Percentiles rank a stretch among this genome's conserved stretches.
These are phyloP conservation scores for Paxillus ammoniavirescens DNA, from an alignment of 768 basidiomycete species.

Conservation along the genomic window DNA sequence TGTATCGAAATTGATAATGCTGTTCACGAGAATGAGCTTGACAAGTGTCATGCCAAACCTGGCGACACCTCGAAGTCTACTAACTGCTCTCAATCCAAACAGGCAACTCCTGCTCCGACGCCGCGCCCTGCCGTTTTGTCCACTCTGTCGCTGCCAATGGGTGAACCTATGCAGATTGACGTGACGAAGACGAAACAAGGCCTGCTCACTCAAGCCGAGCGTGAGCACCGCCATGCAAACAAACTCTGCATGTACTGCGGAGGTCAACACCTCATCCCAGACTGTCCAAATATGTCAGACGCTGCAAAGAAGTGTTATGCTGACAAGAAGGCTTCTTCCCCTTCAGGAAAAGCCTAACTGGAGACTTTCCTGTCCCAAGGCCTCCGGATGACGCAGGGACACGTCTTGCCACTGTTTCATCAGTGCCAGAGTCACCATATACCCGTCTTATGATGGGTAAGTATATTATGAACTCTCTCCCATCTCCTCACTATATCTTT, in stretches of 20 bases:
- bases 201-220: constrained; percentile 29
- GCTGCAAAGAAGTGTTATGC: constrained; percentile 7
- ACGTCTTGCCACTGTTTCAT: background rate
- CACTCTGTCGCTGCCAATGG: background rate
- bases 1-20: background rate
- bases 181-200: constrained; percentile 16
- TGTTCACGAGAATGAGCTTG: background rate
- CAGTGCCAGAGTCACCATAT: too few relatives aligned
- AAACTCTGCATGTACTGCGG: constrained; percentile 31
- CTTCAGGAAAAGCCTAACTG: constrained; percentile 26
- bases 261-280: constrained; percentile 23
- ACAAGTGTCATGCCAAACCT: background rate
- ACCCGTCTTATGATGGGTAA: background rate
- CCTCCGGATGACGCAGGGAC: constrained; percentile 15
- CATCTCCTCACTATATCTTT: constrained; percentile 5
- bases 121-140: background rate
- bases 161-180: constrained; percentile 34
- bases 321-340: background rate
- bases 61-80: background rate
- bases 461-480: constrained; percentile 4
- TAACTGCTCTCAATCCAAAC: background rate
- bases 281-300: constrained; percentile 28
- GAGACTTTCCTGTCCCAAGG: constrained; percentile 17
- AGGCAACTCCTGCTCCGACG: background rate
- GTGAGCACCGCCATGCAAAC: constrained; percentile 13